phyloP scores from a whole-genome alignment of 768 basidiomycete species.

The Phylloporus sp. region DNA sequence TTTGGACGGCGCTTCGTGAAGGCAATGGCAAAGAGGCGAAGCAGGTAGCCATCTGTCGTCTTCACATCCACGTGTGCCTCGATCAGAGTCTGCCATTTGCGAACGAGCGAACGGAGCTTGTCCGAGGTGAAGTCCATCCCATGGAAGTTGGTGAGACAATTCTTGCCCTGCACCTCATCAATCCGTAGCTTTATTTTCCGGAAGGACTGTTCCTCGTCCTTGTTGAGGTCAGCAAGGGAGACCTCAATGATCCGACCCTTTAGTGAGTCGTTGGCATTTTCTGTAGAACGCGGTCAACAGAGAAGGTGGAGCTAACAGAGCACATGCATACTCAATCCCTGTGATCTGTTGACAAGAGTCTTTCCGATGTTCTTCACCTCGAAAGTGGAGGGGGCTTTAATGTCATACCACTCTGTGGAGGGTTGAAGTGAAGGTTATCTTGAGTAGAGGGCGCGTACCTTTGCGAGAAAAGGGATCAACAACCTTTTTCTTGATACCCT shows the following conservation, averaged over 20 bases:
- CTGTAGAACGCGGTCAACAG: constrained; percentile 38
- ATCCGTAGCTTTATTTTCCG: constrained; percentile 98
- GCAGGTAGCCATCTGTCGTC: constrained; percentile 98
- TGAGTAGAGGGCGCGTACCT: constrained; percentile 46
- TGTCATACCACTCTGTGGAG: constrained; percentile 93
- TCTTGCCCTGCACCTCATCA: constrained; percentile 96
- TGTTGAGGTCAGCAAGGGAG: constrained; percentile 96
- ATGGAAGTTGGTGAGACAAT: constrained; percentile 99
- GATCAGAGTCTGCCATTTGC: constrained; percentile 99
- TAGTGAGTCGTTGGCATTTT: constrained; percentile 97
- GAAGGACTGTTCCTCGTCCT: constrained; percentile 99
- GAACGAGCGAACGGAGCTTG: constrained; percentile 98
- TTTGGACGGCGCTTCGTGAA: constrained; percentile 97
- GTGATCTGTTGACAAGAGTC: constrained; percentile 96
- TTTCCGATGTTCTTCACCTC: constrained; percentile 96
- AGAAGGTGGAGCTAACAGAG: background rate
- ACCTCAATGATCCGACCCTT: constrained; percentile 96
- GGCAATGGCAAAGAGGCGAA: constrained; percentile 97
- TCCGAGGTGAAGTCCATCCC: constrained; percentile 99
- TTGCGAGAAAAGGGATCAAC: constrained; percentile 99
- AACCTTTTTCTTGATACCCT: constrained; percentile 99
- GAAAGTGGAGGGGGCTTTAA: constrained; percentile 98
- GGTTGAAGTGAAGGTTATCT: background rate
- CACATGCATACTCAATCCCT: constrained; percentile 84
- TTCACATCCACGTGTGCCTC: constrained; percentile 99